These are phyloP conservation scores for Guillardia theta DNA, from an alignment of 78 protist species.

Conservation along the genomic window DNA sequence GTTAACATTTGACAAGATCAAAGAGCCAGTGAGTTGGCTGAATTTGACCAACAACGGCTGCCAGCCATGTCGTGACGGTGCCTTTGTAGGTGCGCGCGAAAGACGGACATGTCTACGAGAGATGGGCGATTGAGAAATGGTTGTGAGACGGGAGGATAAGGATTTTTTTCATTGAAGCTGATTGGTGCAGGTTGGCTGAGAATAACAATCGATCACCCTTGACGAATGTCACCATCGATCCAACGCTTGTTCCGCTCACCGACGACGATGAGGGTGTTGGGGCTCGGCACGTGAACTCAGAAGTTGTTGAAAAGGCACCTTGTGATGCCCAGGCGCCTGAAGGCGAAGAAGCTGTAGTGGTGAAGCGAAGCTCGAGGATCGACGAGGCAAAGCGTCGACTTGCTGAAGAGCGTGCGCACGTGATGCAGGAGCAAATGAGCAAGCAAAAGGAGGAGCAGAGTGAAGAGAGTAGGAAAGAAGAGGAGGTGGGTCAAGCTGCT, in stretches of 20 bases:
- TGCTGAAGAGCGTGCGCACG: not conserved
- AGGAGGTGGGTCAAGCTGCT: not conserved
- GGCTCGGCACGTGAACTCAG: not conserved
- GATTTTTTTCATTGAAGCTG: too few species aligned
- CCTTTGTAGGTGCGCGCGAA: not conserved
- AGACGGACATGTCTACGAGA: not conserved
- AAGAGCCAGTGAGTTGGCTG: not conserved
- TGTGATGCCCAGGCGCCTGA: too few species aligned
- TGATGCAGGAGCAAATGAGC: not conserved
- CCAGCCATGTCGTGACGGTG: too few species aligned
- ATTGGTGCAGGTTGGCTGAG: too few species aligned
- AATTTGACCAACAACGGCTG: too few species aligned
- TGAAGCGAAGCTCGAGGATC: too few species aligned
- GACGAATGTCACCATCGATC: not conserved
- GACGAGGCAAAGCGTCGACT: not conserved
- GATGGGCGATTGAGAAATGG: conserved; percentile 23
- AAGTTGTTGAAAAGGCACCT: too few species aligned
- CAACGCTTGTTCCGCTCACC: not conserved
- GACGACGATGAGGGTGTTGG: not conserved
- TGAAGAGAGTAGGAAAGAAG: not conserved
- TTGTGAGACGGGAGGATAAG: too few species aligned
- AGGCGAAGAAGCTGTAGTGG: too few species aligned
- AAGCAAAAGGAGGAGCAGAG: not conserved
- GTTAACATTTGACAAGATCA: not conserved
- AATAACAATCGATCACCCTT: conserved; percentile 13